Evolutionary conservation across 345 rosid genomes (phyloP), one percentile per base, ranked within the genome.

Genomic region (Boechera divaricarpa): DNA sequence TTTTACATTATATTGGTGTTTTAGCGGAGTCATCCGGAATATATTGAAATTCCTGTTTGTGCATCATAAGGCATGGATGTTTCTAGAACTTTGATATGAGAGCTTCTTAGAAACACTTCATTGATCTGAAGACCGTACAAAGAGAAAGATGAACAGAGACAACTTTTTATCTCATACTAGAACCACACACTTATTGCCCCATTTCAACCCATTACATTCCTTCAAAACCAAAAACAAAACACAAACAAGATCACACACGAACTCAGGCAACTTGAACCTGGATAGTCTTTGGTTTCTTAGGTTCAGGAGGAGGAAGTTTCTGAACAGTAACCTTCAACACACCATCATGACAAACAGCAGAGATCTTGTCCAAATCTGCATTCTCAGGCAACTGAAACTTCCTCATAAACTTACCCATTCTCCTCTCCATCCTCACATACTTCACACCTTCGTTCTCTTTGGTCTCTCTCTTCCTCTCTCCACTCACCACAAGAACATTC

Each of bases 251-350:
- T 26, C 42, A 49, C 29, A 13, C 45, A 39, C 18, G 18, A 55
- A 4, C 69, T 87, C 77, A 90, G 26, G 92, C 97, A 63, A 90
- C 80, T 76, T 90, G 83, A 7, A 91, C 98, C 63, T 87, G 83
- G n/a, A 93, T 83, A 0, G 86, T 91, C 85, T 83, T 87, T 0
- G 90, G 85, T 72, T 84, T 89, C 85, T 91, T 89, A 1, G 92
- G 96, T 81, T 93, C 89, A 3, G 98, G 96, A 3, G 98, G 94
- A 0, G 98, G 94, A 70, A 84, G 60, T 66, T 91, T 91, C 86
- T 83, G 80, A 12, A 94, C 89, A 0, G 94, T 90, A 0, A 94
- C 94, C 0, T 82, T 87, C 85, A 94, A 21, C 2, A 94, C 93
- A 28, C 98, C 94, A 1, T 91, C 96, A n/a, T 81, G 76, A 74